Evolutionary conservation across 179 eudicot genomes (phyloP).

Genomic region (Silene noctiflora): DNA sequence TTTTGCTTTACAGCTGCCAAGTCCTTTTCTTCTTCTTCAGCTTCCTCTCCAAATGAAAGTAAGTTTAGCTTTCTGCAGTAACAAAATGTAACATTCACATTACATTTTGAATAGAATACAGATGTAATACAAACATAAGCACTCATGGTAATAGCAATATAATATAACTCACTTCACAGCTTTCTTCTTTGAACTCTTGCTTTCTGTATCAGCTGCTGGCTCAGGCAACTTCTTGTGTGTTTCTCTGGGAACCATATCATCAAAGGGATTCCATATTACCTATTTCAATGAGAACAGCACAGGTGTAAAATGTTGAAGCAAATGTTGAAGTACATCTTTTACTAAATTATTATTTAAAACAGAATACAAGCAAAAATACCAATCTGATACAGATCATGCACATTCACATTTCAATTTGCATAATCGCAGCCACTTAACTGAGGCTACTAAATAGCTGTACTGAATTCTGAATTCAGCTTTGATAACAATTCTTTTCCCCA

Average conservation of each 20-base stretch:
- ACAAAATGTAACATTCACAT: slow-evolving; percentile 15
- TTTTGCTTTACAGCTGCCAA: slow-evolving; percentile 60
- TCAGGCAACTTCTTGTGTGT: slow-evolving; percentile 34
- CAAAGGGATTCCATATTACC: slow-evolving; percentile 98
- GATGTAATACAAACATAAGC: not conserved
- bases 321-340: not conserved
- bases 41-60: slow-evolving; percentile 99
- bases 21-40: slow-evolving; percentile 89
- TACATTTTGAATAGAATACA: not conserved
- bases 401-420: not conserved
- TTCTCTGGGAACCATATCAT: slow-evolving; percentile 78
- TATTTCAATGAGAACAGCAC: slow-evolving; percentile 26
- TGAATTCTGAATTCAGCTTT: not conserved
- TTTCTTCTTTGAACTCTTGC: slow-evolving; percentile 65
- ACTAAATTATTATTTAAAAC: not conserved
- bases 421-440: not conserved
- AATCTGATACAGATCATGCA: not conserved
- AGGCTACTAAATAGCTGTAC: not conserved
- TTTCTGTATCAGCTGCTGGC: slow-evolving; percentile 36
- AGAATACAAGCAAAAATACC: not conserved
- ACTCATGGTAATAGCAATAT: slow-evolving; percentile 9
- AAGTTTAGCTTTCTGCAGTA: slow-evolving; percentile 75
- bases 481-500: not conserved
- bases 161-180: slow-evolving; percentile 65
- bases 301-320: not conserved